phyloP scores from a whole-genome alignment of 192 early-diverging fungal species.

The Rhizophagus sp. region DNA sequence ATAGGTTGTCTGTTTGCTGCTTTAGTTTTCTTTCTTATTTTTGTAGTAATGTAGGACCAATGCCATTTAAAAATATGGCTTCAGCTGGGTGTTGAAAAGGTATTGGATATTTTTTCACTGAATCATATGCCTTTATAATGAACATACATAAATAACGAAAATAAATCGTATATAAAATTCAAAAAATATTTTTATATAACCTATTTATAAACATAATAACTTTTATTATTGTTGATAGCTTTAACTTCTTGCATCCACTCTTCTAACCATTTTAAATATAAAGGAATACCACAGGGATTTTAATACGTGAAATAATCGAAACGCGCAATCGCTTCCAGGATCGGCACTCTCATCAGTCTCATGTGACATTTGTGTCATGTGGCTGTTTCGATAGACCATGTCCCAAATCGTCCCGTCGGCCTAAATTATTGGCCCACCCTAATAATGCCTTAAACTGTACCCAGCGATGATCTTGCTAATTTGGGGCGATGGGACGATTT shows the following conservation, averaged over 20 bases:
- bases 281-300: slow-evolving; percentile 62
- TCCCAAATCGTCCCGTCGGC: too few species aligned
- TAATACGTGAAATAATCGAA: background rate
- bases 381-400: too few species aligned
- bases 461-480: too few species aligned
- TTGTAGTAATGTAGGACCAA: slow-evolving; percentile 56
- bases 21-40: slow-evolving; percentile 55
- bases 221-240: slow-evolving; percentile 43
- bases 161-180: background rate
- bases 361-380: too few species aligned
- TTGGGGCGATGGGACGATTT: too few species aligned
- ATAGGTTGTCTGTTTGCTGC: slow-evolving; percentile 48
- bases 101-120: slow-evolving; percentile 61
- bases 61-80: slow-evolving; percentile 58
- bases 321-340: background rate
- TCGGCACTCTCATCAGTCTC: too few species aligned
- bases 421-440: too few species aligned
- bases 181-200: slow-evolving; percentile 30
- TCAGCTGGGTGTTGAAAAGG: slow-evolving; percentile 60
- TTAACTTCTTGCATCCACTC: slow-evolving; percentile 66
- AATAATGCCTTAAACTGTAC: too few species aligned
- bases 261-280: slow-evolving; percentile 65
- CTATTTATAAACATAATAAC: slow-evolving; percentile 61
- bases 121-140: slow-evolving; percentile 56
- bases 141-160: background rate